Base-by-base conservation (phyloP, 495 filamentous ascomycete species). In the Staphylotrichum tortipilum region DNA sequence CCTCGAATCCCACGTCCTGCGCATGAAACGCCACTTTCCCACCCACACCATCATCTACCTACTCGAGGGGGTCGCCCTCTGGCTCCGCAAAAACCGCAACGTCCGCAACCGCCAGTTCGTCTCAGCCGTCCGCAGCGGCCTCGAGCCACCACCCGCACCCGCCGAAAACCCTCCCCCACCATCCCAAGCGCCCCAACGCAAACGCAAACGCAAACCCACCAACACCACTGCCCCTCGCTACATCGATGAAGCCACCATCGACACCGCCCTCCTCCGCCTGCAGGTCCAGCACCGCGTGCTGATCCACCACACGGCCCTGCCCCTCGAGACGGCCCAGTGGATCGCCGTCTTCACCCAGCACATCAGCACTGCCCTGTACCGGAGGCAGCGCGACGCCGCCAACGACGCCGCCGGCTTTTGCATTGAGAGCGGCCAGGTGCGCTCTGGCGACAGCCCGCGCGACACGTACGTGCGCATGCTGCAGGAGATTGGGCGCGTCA, bases 341-440 rank as follows among this genome's bases (percentile, higher is more conserved):
- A 80, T 92, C 24, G 76, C 78, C 33, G 76, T 78, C 31, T 91
- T 92, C 62, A 92, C 88, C 2, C 81, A 89, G 57, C 83, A 92
- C 52, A 81, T 94, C 53, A 83, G 82, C 31, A 85, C 82, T 0
- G 80, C 85, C 24, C 86, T 85, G 0, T 91, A 91, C 58, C 78
- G 76, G 57, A 74, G 66, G 11, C 57, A 54, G 34, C 68, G 62
- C 21, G 67, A 69, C 37, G 64, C 66, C 28, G 58, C 64, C 38
- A 60, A 65, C 47, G 60, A 68, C 47, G 54, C 68, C 7, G 76
- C 68, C 7, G 76, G 79, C 3, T 92, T 92, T 68, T 91, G 88
- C 66, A 89, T 91, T 81, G 88, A 89, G 33, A 67, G 70, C 0
- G 88, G 88, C 0, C 88, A 92, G 61, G 86, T 92, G 29, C 84